These are phyloP conservation scores for Inga laurina DNA, from an alignment of 306 rosid species.

Conservation along the genomic window DNA sequence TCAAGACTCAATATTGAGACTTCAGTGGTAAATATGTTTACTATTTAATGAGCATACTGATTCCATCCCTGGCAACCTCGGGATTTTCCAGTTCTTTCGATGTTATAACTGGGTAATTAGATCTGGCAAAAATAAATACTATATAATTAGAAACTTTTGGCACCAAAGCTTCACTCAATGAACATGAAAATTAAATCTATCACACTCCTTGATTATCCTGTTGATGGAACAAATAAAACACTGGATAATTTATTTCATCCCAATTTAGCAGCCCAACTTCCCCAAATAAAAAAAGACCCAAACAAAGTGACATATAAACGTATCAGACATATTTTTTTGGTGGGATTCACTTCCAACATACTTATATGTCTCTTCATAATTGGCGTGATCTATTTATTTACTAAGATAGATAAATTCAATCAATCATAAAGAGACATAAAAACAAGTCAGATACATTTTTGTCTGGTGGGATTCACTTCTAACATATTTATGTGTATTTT, in stretches of 20 bases:
- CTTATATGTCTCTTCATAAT: not conserved
- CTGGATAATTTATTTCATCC: slow-evolving; percentile 1
- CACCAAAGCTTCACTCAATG: not conserved
- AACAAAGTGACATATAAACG: not conserved
- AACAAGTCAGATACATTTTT: not conserved
- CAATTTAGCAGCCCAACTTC: slow-evolving; percentile 19
- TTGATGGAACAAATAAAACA: not conserved
- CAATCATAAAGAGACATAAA: not conserved
- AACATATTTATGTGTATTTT: not conserved
- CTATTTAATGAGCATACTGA: not conserved
- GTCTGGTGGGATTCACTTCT: not conserved
- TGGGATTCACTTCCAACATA: not conserved
- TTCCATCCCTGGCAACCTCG: not conserved
- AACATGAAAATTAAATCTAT: not conserved
- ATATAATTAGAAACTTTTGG: not conserved
- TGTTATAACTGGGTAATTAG: not conserved
- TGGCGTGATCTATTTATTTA: not conserved
- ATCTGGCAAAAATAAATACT: not conserved
- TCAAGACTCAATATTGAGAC: not conserved
- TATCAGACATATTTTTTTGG: not conserved
- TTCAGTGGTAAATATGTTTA: not conserved
- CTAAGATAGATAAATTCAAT: not conserved
- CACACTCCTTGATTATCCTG: not conserved
- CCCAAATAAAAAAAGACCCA: not conserved
- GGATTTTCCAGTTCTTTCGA: not conserved